These are phyloP conservation scores for Pythium oligandrum DNA, from an alignment of 352 stramenopile species.

Conservation along the genomic window DNA sequence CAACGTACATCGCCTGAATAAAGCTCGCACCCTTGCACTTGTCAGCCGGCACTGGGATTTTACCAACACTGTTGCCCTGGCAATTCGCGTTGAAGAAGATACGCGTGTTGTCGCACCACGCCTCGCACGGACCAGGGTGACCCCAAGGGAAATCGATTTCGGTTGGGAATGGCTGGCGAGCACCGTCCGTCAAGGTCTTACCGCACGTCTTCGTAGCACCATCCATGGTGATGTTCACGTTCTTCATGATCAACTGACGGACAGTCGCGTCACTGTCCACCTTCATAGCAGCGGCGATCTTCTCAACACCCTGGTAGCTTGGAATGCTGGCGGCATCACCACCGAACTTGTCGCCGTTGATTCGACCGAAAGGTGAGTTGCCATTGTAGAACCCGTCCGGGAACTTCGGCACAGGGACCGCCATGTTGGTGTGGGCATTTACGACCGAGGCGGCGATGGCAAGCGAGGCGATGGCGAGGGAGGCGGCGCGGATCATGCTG, in stretches of 20 bases:
- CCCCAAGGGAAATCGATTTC: slow-evolving; percentile 13
- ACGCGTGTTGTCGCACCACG: slow-evolving; percentile 14
- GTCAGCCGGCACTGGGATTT: slow-evolving; percentile 7
- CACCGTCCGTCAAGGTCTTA: slow-evolving; percentile 6
- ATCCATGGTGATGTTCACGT: slow-evolving; percentile 3
- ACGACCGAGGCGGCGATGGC: slow-evolving; percentile 5
- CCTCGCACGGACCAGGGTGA: slow-evolving; percentile 17
- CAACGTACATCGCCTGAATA: slow-evolving; percentile 12
- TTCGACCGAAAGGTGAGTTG: slow-evolving; percentile 6
- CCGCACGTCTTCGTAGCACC: slow-evolving; percentile 14
- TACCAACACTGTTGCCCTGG: slow-evolving; percentile 11
- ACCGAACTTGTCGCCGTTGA: slow-evolving; percentile 8
- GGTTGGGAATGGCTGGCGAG: not conserved
- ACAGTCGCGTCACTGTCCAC: not conserved
- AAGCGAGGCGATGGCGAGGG: slow-evolving; percentile 7
- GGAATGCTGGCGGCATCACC: slow-evolving; percentile 1
- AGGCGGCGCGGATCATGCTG: slow-evolving; percentile 15
- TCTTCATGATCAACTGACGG: slow-evolving; percentile 7
- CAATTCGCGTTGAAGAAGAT: slow-evolving; percentile 11
- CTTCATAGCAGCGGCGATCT: slow-evolving; percentile 3
- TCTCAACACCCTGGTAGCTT: slow-evolving; percentile 11
- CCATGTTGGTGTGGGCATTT: slow-evolving; percentile 13
- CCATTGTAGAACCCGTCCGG: slow-evolving; percentile 12
- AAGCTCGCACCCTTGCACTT: slow-evolving; percentile 11
- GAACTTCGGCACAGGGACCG: slow-evolving; percentile 5